Evolutionary conservation across 2,329 filamentous ascomycete genomes (phyloP), one percentile per base, ranked within the genome.

Genomic region (Scorias spongiosa): DNA sequence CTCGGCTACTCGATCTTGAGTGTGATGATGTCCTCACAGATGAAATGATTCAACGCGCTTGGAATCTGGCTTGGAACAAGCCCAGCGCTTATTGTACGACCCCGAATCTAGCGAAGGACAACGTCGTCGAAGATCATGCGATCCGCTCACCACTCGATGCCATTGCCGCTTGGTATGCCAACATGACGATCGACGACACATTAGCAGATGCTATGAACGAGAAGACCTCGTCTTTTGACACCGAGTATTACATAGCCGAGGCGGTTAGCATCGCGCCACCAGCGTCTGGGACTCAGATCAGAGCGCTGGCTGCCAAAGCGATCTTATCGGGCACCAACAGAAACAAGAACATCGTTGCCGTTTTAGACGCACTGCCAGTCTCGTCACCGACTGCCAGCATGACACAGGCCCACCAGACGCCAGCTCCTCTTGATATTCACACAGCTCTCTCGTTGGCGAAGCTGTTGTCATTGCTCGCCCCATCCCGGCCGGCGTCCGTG

Each of bases 111-210:
- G 78, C 83, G 40, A 82, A 93, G 71, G 83, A 93, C 57, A 72
- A 76, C 5, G 85, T 94, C 1, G 83, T 91, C 2, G 83, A 91
- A 46, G 89, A 95, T 55, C 76, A 78, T 42, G 81, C 86, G 2
- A 84, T 95, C 47, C 78, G 83, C 42, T 91, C 85, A 14, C 85
- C 88, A 0, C 75, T 95, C 51, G 89, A 95, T 61, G 87, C 86
- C 10, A 76, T 95, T 42, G 85, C 88, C 6, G 85, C 88, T 2
- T 95, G 88, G 88, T 91, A 80, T 68, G 93, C 88, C 0, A 85
- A 78, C 49, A 71, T 81, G 44, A 70, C 76, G 10, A 66, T 94
- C 32, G 83, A 87, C 54, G 72, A 74, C 45, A 78, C 77, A 2
- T 71, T 95, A 26, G 68, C 78, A 10, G 71, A 74, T 37, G 64